phyloP scores from a whole-genome alignment of 768 basidiomycete genomes.

The Polyporus arcularius region DNA sequence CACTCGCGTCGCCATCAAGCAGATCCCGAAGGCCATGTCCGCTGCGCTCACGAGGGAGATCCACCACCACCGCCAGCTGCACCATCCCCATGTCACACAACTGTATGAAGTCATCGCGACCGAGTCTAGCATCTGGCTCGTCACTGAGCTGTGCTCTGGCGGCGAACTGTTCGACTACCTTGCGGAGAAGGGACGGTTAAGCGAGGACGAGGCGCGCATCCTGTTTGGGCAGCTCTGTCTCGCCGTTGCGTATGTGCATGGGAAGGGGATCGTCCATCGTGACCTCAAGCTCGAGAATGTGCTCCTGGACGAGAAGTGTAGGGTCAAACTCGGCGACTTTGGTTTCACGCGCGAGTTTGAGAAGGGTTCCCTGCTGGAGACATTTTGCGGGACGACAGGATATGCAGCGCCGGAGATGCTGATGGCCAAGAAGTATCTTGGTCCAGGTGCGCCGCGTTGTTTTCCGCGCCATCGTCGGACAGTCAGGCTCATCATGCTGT shows the following conservation, averaged over 20 bases:
- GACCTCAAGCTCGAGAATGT: conserved; percentile 98
- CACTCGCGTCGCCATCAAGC: conserved; percentile 94
- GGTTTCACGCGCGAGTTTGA: conserved; percentile 95
- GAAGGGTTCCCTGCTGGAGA: conserved; percentile 76
- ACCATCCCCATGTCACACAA: conserved; percentile 93
- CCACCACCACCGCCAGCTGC: conserved; percentile 95
- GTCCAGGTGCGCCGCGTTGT: conserved; percentile 63
- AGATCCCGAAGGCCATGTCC: conserved; percentile 93
- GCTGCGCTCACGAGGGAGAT: conserved; percentile 94
- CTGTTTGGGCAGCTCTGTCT: conserved; percentile 97
- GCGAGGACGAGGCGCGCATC: conserved; percentile 79
- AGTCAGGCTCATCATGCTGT: conserved; percentile 19
- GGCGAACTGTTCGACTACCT: conserved; percentile 99
- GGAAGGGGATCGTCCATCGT: conserved; percentile 91
- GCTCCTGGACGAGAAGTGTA: conserved; percentile 84
- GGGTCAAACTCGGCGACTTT: conserved; percentile 93
- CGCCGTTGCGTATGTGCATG: conserved; percentile 91
- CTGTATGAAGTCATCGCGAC: conserved; percentile 98
- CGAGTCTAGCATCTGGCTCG: conserved; percentile 93
- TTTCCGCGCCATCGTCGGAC: background rate
- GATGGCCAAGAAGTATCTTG: conserved; percentile 83
- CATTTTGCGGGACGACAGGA: conserved; percentile 93
- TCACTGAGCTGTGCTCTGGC: conserved; percentile 94
- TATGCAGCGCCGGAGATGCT: conserved; percentile 95
- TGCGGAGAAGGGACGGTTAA: conserved; percentile 87